Evolutionary conservation across 2,329 filamentous ascomycete species (phyloP), one percentile per base, ranked within the genome.

Genomic region (Nigrograna mackinnonii): DNA sequence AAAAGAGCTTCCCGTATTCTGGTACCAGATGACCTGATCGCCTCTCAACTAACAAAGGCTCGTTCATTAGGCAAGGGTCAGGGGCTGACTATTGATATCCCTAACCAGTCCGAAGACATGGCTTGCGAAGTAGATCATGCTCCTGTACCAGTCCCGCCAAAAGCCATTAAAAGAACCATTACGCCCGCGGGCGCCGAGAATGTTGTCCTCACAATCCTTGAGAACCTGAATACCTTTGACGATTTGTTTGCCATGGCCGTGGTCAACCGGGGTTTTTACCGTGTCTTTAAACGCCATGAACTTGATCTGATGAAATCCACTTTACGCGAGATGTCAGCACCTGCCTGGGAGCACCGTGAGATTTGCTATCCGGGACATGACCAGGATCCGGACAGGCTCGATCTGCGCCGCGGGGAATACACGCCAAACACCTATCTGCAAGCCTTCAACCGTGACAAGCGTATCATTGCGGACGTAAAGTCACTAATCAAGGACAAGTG

Each of bases 301-400:
- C 65, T 83, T 35, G 58, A 68, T 0, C 66, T 84, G 3, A 74
- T 83, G 41, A 78, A 77, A 37, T 66, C 63, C 5, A 72, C 78
- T 1, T 57, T 81, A 3, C 73, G 69, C 38, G 77, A 74, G 35
- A 75, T 77, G 67, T 83, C 79, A 2, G 73, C 79, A 5, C 72
- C 82, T 1, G 80, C 79, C 1, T 84, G 79, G 79, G 82, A 85
- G 52, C 67, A 80, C 36, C 75, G 79, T 12, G 79, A 84, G 52
- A 78, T 81, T 62, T 77, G 75, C 35, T 76, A 76, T 22, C 78
- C 79, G 1, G 75, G 74, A 52, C 68, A 70, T 39, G 70, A 68
- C 30, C 66, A 73, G 22, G 63, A 69, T 32, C 52, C 64, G 6
- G 65, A 77, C 21, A 73, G 14, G 24, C 12, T 70, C 20, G 74